A percentile compares a stretch with the other conserved stretches of the same genome.
phyloP scores from a whole-genome alignment of 306 rosid species.

The Acmispon strigosus region DNA sequence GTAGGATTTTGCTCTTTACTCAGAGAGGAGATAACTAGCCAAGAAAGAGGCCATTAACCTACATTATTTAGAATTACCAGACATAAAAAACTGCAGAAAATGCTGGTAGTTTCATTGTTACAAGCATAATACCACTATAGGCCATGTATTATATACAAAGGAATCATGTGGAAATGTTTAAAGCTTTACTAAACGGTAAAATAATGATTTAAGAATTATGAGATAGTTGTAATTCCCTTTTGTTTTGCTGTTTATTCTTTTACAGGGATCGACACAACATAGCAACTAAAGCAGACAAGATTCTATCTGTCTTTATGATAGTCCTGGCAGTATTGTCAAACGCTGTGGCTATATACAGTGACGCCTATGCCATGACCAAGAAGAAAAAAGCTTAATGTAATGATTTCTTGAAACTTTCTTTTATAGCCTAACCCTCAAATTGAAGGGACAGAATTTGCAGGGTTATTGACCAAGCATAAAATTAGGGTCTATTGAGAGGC shows the following conservation, averaged over 20 bases:
- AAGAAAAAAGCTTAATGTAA: conserved; percentile 14
- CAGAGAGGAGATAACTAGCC: not conserved
- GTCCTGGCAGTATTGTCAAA: conserved; percentile 67
- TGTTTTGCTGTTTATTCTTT: not conserved
- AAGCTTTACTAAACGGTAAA: not conserved
- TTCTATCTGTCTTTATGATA: conserved; percentile 59
- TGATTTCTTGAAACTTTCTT: conserved; percentile 19
- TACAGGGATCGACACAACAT: conserved; percentile 65
- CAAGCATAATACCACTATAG: not conserved
- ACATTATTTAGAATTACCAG: not conserved
- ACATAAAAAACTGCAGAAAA: not conserved
- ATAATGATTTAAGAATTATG: not conserved
- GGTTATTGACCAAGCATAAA: not conserved
- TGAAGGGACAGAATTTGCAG: not conserved
- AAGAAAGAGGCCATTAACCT: not conserved
- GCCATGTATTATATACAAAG: not conserved
- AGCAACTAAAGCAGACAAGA: conserved; percentile 69
- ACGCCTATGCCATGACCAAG: conserved; percentile 61
- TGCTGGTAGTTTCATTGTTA: not conserved
- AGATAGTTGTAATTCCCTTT: not conserved
- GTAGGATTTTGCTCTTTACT: not conserved
- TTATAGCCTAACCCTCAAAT: conserved; percentile 1
- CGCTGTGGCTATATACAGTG: conserved; percentile 69
- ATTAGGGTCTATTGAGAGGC: conserved; percentile 20
- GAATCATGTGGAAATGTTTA: not conserved